Conservation (phyloP, 495 filamentous ascomycete species). For the Aspergillus ostianus region DNA sequence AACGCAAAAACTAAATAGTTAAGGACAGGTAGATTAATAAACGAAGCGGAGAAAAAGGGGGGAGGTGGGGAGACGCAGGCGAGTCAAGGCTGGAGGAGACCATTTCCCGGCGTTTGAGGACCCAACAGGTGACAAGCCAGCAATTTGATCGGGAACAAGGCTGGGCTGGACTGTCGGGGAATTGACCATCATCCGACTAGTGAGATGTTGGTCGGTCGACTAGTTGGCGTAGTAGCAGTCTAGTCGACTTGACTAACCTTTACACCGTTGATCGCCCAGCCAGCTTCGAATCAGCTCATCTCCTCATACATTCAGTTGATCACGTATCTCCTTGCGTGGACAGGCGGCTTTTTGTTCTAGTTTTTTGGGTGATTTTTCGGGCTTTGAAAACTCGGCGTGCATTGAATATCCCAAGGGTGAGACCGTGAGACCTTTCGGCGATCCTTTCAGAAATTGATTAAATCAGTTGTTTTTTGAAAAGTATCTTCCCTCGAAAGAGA, state of each 20-base stretch:
- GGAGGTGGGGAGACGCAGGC: background rate
- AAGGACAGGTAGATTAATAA: background rate
- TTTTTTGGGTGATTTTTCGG: background rate
- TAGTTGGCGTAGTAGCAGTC: background rate
- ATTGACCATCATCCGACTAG: background rate
- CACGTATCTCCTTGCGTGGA: slow-evolving; percentile 1
- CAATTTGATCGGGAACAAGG: background rate
- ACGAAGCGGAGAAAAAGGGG: slow-evolving; percentile 5
- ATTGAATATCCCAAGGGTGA: background rate
- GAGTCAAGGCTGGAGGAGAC: slow-evolving; percentile 9
- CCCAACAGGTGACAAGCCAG: background rate
- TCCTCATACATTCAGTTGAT: slow-evolving; percentile 4
- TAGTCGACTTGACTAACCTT: background rate
- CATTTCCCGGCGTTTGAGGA: slow-evolving; percentile 5
- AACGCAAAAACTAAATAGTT: background rate
- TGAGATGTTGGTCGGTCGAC: background rate
- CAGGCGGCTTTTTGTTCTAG: background rate
- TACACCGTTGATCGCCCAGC: background rate
- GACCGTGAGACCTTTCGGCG: background rate
- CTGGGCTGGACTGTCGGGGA: slow-evolving; percentile 1
- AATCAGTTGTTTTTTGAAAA: background rate
- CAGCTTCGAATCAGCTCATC: slow-evolving; percentile 3
- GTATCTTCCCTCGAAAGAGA: background rate
- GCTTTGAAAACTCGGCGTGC: background rate
- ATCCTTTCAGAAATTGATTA: background rate